These are phyloP conservation scores for Pulveroboletus frians DNA, from an alignment of 768 basidiomycete species.

Conservation along the genomic window DNA sequence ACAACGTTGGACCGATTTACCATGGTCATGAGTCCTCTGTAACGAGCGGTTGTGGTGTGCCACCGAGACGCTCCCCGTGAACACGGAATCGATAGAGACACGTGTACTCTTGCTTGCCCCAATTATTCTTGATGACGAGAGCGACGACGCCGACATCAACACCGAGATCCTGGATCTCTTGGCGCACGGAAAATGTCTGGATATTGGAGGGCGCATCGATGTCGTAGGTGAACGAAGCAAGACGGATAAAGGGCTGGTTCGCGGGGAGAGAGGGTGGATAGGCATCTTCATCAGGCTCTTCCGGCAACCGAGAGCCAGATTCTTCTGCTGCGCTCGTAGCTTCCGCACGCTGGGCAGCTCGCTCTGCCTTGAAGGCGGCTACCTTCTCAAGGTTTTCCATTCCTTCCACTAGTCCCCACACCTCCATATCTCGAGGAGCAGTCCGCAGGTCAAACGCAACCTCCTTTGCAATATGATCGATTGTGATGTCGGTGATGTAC, in stretches of 20 bases:
- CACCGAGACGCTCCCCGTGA: constrained; percentile 56
- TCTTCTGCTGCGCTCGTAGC: constrained; percentile 32
- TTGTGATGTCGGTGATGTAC: constrained; percentile 60
- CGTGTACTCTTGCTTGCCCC: constrained; percentile 78
- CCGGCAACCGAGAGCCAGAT: constrained; percentile 15
- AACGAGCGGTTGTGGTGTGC: constrained; percentile 34
- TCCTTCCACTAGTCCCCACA: constrained; percentile 88
- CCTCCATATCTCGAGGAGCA: constrained; percentile 82
- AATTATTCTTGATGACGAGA: constrained; percentile 77
- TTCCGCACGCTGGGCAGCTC: constrained; percentile 32
- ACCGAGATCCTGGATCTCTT: constrained; percentile 60
- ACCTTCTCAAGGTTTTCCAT: constrained; percentile 62
- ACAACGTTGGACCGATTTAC: background rate
- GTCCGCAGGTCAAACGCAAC: constrained; percentile 75
- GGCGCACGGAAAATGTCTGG: constrained; percentile 75
- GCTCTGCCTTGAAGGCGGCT: constrained; percentile 47
- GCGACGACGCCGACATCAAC: constrained; percentile 85
- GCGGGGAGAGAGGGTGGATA: constrained; percentile 48
- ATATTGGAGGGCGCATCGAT: constrained; percentile 48
- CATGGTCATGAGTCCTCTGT: constrained; percentile 17
- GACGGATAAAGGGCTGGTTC: constrained; percentile 49
- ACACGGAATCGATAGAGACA: constrained; percentile 86
- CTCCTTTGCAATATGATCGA: constrained; percentile 84
- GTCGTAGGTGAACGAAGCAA: constrained; percentile 68
- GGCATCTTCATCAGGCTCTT: constrained; percentile 30